Evolutionary conservation across 192 early-diverging fungal genomes (phyloP).

Genomic region (Diversispora eburnea): DNA sequence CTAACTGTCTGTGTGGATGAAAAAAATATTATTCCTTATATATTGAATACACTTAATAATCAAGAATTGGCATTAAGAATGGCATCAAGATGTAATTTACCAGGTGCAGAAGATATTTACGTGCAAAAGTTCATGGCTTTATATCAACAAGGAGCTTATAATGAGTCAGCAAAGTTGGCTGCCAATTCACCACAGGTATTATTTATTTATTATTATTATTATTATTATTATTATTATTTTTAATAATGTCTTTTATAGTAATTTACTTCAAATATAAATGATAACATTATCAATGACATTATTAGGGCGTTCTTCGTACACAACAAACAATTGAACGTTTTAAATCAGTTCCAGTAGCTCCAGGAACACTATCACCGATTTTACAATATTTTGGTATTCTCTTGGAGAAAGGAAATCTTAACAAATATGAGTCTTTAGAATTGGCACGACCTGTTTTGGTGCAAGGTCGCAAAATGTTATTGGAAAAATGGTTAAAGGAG

Average conservation of each 20-base stretch:
- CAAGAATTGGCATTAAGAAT: constrained; percentile 86
- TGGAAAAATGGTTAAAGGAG: constrained; percentile 99
- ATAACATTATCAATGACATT: background rate
- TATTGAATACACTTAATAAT: constrained; percentile 78
- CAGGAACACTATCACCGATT: constrained; percentile 86
- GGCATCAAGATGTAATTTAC: constrained; percentile 84
- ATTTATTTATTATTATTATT: background rate
- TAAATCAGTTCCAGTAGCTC: constrained; percentile 70
- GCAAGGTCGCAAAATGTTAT: constrained; percentile 85
- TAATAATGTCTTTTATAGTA: background rate
- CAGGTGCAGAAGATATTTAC: constrained; percentile 92
- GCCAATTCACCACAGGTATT: constrained; percentile 84
- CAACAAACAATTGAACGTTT: constrained; percentile 92
- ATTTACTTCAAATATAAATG: background rate
- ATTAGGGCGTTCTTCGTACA: constrained; percentile 87
- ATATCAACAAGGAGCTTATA: constrained; percentile 70
- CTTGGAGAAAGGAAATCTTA: constrained; percentile 90
- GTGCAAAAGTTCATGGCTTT: constrained; percentile 87
- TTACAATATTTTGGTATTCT: constrained; percentile 97
- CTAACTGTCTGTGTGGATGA: constrained; percentile 94
- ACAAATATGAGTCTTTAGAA: constrained; percentile 93
- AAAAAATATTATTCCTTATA: constrained; percentile 85
- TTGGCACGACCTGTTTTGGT: constrained; percentile 86
- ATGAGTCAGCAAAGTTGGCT: constrained; percentile 92
- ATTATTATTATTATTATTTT: background rate